Evolutionary conservation across 768 basidiomycete genomes (phyloP).

Genomic region (Austroboletus festivus): DNA sequence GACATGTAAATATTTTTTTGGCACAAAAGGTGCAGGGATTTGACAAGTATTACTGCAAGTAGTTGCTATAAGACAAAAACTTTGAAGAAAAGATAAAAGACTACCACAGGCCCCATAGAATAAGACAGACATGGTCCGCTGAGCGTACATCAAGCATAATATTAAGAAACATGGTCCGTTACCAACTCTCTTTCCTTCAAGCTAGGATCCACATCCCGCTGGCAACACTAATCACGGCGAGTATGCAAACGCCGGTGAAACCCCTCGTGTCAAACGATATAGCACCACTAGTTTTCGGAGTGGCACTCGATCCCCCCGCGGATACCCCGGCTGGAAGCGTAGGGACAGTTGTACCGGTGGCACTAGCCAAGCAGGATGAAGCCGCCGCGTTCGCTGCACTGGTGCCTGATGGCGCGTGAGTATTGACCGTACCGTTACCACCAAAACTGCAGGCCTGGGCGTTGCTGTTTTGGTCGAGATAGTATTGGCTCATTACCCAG

Average conservation of each 20-base stretch:
- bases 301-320: conserved; percentile 22
- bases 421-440: conserved; percentile 81
- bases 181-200: conserved; percentile 2
- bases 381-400: conserved; percentile 54
- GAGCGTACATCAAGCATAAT: background rate
- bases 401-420: conserved; percentile 45
- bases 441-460: conserved; percentile 69
- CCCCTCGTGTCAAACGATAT: conserved; percentile 30
- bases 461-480: conserved; percentile 57
- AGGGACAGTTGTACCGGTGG: conserved; percentile 62
- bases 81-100: too few species aligned
- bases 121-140: too few species aligned
- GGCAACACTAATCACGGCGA: conserved; percentile 35
- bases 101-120: too few species aligned
- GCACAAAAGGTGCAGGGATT: too few species aligned
- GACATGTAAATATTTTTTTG: too few species aligned
- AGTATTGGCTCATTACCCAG: conserved; percentile 79
- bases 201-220: conserved; percentile 46
- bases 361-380: conserved; percentile 64
- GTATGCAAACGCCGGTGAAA: conserved; percentile 35
- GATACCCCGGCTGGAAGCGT: conserved; percentile 38
- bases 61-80: too few species aligned
- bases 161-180: conserved; percentile 12
- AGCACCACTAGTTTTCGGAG: conserved; percentile 22
- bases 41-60: too few species aligned